Percentiles rank a stretch among this genome's conserved stretches.
Evolutionary conservation across 345 rosid species (phyloP).

Genomic region (Acer saccharum): DNA sequence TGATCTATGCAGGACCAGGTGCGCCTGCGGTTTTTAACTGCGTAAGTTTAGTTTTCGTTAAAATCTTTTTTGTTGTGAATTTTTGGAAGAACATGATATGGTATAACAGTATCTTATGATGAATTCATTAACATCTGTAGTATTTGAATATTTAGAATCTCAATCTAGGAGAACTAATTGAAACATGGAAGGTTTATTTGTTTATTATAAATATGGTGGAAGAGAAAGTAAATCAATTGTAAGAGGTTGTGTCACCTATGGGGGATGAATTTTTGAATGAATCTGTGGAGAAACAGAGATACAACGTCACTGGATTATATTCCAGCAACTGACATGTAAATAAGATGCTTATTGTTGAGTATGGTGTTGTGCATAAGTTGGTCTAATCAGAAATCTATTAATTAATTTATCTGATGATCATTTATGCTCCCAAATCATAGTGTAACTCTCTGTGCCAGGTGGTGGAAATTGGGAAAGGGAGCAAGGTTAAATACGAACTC

Average conservation of each 20-base stretch:
- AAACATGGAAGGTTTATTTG: background rate
- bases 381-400: no score
- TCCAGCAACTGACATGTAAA: no score
- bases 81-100: background rate
- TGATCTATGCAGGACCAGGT: constrained; percentile 68
- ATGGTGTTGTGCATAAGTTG: no score
- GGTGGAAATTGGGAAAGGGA: constrained; percentile 90
- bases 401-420: background rate
- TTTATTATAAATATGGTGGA: no score
- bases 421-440: background rate
- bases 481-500: constrained; percentile 97
- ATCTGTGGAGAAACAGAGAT: background rate
- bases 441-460: constrained; percentile 49
- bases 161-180: background rate
- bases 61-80: background rate
- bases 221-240: no score
- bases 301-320: no score
- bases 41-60: constrained; percentile 46
- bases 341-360: no score
- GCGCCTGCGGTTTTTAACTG: constrained; percentile 90
- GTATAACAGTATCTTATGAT: background rate
- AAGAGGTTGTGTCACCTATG: no score
- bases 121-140: background rate
- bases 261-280: background rate
- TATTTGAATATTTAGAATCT: background rate